Percentiles rank a stretch among this genome's conserved stretches.
phyloP scores from a whole-genome alignment of 2,329 filamentous ascomycete species.

The Clonostachys byssicola region DNA sequence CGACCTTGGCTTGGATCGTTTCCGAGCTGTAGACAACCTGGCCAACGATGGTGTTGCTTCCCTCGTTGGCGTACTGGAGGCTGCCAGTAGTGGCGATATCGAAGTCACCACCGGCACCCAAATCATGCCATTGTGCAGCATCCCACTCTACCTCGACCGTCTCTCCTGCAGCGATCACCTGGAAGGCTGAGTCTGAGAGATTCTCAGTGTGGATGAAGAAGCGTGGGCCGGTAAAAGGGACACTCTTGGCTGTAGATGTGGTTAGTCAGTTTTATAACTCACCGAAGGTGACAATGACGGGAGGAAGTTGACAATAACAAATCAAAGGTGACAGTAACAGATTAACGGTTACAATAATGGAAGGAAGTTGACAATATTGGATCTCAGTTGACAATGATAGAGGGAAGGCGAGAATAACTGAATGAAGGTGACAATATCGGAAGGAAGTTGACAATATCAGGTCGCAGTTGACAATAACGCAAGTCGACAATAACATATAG shows the following conservation, averaged over 20 bases:
- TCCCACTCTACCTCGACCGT: constrained; percentile 45
- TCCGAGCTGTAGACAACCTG: constrained; percentile 51
- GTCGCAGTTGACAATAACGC: too few relatives aligned
- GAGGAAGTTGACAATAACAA: too few relatives aligned
- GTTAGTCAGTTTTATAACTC: not conserved
- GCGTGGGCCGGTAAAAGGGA: constrained; percentile 45
- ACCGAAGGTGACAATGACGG: too few relatives aligned
- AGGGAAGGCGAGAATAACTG: too few relatives aligned
- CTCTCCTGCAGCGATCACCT: constrained; percentile 34
- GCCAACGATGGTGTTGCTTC: constrained; percentile 44
- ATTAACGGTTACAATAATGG: too few relatives aligned
- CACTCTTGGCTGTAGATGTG: constrained; percentile 21
- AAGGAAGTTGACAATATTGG: too few relatives aligned
- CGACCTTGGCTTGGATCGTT: constrained; percentile 46
- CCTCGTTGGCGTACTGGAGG: constrained; percentile 43
- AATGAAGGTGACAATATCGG: too few relatives aligned
- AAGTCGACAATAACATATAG: too few relatives aligned
- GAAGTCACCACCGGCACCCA: constrained; percentile 40
- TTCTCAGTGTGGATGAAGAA: constrained; percentile 34
- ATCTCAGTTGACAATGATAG: too few relatives aligned
- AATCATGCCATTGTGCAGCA: constrained; percentile 44
- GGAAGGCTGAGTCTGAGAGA: constrained; percentile 39
- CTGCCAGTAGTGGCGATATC: constrained; percentile 47
- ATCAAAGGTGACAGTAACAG: too few relatives aligned
- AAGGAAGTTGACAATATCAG: too few relatives aligned